These are phyloP conservation scores for Neopestalotiopsis rosae DNA, from an alignment of 2,329 filamentous ascomycete species.

Conservation along the genomic window DNA sequence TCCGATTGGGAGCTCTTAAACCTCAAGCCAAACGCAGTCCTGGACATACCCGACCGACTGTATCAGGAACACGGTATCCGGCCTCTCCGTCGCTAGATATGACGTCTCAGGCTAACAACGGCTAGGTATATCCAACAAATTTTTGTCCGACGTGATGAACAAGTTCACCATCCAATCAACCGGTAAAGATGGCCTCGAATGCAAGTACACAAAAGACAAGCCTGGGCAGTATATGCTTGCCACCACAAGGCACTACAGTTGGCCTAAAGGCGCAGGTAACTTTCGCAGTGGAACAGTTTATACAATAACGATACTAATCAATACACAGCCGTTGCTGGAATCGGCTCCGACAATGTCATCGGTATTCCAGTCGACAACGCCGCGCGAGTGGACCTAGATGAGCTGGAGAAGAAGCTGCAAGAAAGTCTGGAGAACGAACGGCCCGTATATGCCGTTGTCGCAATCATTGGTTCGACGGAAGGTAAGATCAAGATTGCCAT, in stretches of 20 bases:
- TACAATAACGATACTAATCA: background rate
- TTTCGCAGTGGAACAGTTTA: background rate
- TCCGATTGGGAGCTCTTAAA: constrained; percentile 51
- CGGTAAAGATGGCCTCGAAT: constrained; percentile 44
- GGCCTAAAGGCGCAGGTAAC: constrained; percentile 53
- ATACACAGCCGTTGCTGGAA: constrained; percentile 44
- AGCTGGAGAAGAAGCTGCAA: constrained; percentile 33
- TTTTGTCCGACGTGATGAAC: constrained; percentile 37
- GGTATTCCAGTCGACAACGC: constrained; percentile 45
- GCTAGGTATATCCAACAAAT: constrained; percentile 42
- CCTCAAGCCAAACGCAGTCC: constrained; percentile 41
- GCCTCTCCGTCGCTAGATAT: too few relatives aligned
- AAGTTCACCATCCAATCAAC: constrained; percentile 45
- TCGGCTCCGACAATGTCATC: constrained; percentile 48
- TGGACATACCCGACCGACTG: constrained; percentile 42
- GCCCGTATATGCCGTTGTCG: constrained; percentile 49
- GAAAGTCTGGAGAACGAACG: constrained; percentile 26
- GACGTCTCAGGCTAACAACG: too few relatives aligned
- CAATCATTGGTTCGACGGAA: constrained; percentile 53
- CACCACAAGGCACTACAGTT: constrained; percentile 53
- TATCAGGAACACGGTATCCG: constrained; percentile 13
- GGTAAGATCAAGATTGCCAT: constrained; percentile 23
- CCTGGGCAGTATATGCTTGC: constrained; percentile 42
- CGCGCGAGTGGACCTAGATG: constrained; percentile 42
- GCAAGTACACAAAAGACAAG: constrained; percentile 35